A percentile compares a stretch with the other conserved stretches of the same genome.
Conservation (phyloP, 73 alveolate species). For the Durusdinium trenchii region DNA sequence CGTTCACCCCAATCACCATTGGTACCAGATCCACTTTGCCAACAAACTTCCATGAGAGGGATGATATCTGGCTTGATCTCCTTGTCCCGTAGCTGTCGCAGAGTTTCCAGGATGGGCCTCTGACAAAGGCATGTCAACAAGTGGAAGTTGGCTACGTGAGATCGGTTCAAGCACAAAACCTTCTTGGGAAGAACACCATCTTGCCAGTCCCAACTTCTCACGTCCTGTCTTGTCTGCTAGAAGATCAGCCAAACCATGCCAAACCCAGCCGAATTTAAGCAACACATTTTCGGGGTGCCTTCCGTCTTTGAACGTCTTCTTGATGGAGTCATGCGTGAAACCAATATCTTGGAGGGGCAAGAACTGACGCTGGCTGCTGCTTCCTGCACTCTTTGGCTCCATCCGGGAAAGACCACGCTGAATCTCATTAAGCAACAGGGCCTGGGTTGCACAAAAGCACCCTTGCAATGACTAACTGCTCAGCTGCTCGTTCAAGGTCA, state of each 20-base stretch:
- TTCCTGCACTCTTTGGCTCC: not conserved
- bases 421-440: not conserved
- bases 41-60: constrained; percentile 35
- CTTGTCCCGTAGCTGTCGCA: constrained; percentile 32
- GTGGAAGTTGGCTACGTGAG: not conserved
- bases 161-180: not conserved
- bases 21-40: not conserved
- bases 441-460: not conserved
- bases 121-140: not conserved
- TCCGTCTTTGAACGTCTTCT: not conserved
- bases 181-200: not conserved
- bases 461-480: not conserved
- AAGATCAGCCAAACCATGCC: not conserved
- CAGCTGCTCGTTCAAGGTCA: not conserved
- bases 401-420: not conserved
- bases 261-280: not conserved
- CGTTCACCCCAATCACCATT: constrained; percentile 21
- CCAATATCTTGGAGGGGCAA: not conserved
- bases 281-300: not conserved
- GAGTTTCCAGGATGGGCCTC: constrained; percentile 25
- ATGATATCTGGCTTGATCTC: constrained; percentile 5
- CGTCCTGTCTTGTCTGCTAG: not conserved
- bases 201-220: not conserved
- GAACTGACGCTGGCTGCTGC: not conserved
- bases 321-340: constrained; percentile 53